Percentiles rank a stretch among this genome's conserved stretches.
phyloP scores from a whole-genome alignment of 2,329 filamentous ascomycete species.

The Xylaria sp. region DNA sequence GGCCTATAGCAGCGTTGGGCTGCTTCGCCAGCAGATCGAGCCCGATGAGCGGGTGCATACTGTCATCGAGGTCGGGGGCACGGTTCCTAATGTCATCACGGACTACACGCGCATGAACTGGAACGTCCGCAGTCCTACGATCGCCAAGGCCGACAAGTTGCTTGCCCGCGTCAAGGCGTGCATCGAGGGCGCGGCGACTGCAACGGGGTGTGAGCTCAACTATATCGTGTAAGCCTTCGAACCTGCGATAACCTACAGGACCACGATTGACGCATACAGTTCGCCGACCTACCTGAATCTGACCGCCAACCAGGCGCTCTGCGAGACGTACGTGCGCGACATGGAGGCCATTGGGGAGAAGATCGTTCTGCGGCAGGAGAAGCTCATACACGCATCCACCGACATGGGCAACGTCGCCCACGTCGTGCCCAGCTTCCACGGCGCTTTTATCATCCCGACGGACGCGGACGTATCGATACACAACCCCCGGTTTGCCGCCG shows the following conservation, averaged over 20 bases:
- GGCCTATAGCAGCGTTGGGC: slow-evolving; percentile 40
- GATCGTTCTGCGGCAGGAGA: slow-evolving; percentile 40
- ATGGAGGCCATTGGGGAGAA: slow-evolving; percentile 46
- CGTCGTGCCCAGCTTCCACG: slow-evolving; percentile 50
- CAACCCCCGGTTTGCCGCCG: slow-evolving; percentile 47
- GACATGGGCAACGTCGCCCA: slow-evolving; percentile 58
- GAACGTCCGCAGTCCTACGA: slow-evolving; percentile 42
- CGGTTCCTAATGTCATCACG: slow-evolving; percentile 44
- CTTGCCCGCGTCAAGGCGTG: slow-evolving; percentile 40
- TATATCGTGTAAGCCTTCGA: slow-evolving; percentile 38
- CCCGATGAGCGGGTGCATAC: slow-evolving; percentile 43
- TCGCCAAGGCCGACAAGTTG: slow-evolving; percentile 34
- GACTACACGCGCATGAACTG: slow-evolving; percentile 44
- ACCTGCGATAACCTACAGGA: not conserved
- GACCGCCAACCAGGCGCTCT: slow-evolving; percentile 48
- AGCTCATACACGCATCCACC: slow-evolving; percentile 45
- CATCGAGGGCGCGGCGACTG: slow-evolving; percentile 40
- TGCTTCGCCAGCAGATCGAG: slow-evolving; percentile 43
- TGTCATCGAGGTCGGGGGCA: slow-evolving; percentile 42
- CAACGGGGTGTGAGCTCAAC: slow-evolving; percentile 41
- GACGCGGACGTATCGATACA: slow-evolving; percentile 41
- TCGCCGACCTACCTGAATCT: slow-evolving; percentile 48
- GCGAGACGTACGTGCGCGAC: slow-evolving; percentile 45
- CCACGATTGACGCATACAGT: slow-evolving; percentile 20
- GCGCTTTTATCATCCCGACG: slow-evolving; percentile 49